A percentile compares a stretch with the other conserved stretches of the same genome.
phyloP scores from a whole-genome alignment of 2,329 filamentous ascomycete species.

The Tolypocladium album region DNA sequence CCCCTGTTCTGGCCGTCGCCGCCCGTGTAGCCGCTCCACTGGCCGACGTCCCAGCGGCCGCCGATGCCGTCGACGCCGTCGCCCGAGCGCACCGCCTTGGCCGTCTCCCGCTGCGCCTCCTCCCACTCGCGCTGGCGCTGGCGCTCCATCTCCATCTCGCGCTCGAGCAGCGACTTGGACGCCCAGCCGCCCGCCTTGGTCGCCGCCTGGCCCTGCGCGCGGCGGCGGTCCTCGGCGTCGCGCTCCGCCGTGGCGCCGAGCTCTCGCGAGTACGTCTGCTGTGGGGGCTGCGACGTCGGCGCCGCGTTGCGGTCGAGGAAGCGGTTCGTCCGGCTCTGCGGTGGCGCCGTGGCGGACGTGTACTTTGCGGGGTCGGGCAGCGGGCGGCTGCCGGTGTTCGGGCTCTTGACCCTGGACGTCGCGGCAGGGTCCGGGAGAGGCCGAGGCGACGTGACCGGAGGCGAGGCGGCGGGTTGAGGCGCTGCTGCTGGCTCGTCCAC shows the following conservation, averaged over 20 bases:
- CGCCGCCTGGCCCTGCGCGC: conserved; percentile 44
- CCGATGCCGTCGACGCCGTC: conserved; percentile 50
- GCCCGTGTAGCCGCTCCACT: conserved; percentile 65
- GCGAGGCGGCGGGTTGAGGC: no score
- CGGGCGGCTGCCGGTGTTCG: conserved; percentile 35
- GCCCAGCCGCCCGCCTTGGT: conserved; percentile 55
- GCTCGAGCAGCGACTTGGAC: conserved; percentile 61
- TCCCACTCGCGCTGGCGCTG: conserved; percentile 75
- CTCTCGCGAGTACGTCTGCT: conserved; percentile 43
- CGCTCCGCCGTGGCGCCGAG: conserved; percentile 49
- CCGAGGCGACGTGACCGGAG: conserved; percentile 19
- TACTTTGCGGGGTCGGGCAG: conserved; percentile 38
- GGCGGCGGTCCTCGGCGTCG: conserved; percentile 50
- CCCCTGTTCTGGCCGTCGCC: conserved; percentile 66
- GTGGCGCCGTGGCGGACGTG: conserved; percentile 9
- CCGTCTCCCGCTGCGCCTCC: conserved; percentile 56
- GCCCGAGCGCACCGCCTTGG: conserved; percentile 38
- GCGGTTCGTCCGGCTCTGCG: conserved; percentile 42
- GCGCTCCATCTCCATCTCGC: conserved; percentile 71
- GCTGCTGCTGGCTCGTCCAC: conserved; percentile 2
- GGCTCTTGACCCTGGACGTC: conserved; percentile 20
- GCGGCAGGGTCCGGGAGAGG: conserved; percentile 30
- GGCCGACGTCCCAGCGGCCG: conserved; percentile 64
- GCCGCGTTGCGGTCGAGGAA: conserved; percentile 45
- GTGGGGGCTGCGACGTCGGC: conserved; percentile 26